Evolutionary conservation across 257 asterid species (phyloP).

Genomic region (Ilex asprella): DNA sequence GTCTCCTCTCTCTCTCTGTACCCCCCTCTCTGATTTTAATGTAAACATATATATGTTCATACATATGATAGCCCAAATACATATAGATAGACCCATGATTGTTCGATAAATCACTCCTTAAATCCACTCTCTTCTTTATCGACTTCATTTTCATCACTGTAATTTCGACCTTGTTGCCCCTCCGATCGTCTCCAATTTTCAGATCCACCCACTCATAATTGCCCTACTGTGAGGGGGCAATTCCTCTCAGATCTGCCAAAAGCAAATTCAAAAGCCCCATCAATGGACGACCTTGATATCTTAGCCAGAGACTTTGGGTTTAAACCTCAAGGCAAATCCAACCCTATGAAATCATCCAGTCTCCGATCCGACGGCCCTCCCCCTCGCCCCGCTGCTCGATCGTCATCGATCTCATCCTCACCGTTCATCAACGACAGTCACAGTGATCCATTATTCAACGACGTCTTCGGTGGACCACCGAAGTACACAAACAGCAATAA

Average conservation of each 20-base stretch:
- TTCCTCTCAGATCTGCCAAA: too few relatives aligned
- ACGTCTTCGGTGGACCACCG: constrained; percentile 73
- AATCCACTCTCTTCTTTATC: too few relatives aligned
- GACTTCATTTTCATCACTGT: neutral
- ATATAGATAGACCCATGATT: too few relatives aligned
- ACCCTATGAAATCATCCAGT: constrained; percentile 81
- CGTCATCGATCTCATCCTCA: constrained; percentile 18
- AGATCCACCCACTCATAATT: neutral
- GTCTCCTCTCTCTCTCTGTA: neutral
- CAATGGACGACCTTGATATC: constrained; percentile 90
- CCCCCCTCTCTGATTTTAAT: neutral
- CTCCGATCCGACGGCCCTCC: too few relatives aligned
- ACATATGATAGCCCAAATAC: neutral
- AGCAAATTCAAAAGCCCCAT: neutral
- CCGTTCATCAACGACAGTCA: neutral
- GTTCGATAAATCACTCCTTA: too few relatives aligned
- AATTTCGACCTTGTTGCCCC: neutral
- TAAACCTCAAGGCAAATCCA: constrained; percentile 71
- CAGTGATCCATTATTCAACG: constrained; percentile 41
- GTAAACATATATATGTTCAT: neutral
- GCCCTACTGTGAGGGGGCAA: neutral
- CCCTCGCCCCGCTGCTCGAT: constrained; percentile 32
- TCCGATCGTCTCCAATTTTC: neutral
- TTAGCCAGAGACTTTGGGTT: constrained; percentile 70
- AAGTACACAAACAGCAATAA: constrained; percentile 32